Evolutionary conservation across 208 protist species (phyloP).

Genomic region (Leishmania mexicana): DNA sequence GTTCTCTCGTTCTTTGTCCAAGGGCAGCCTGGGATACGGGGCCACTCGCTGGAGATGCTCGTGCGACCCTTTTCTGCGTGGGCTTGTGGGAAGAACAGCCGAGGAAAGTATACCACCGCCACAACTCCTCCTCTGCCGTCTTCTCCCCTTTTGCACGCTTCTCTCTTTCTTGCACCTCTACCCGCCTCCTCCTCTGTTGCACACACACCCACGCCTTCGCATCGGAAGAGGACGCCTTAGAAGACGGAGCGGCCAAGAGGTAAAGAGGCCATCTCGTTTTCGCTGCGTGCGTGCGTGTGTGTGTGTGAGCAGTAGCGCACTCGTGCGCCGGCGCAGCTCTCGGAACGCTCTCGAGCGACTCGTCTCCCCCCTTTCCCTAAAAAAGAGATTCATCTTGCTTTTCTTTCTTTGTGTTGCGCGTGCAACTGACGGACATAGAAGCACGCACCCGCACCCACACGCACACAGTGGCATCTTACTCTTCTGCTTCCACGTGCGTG

Average conservation of each 20-base stretch:
- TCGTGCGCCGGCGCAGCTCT: neutral
- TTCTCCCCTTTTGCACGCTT: neutral
- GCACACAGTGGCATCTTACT: neutral
- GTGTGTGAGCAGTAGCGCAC: neutral
- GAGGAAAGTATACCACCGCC: neutral
- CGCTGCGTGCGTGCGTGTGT: neutral
- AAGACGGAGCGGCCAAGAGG: neutral
- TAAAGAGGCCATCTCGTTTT: neutral
- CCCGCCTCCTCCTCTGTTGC: neutral
- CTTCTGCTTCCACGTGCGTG: neutral
- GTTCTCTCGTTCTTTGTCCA: neutral
- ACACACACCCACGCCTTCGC: neutral
- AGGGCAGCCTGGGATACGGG: neutral
- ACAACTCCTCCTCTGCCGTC: neutral
- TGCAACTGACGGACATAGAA: neutral
- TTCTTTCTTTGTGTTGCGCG: constrained; percentile 2
- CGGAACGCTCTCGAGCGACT: neutral
- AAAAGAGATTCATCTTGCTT: neutral
- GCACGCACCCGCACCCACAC: neutral
- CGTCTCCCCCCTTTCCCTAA: neutral
- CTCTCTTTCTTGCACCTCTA: neutral
- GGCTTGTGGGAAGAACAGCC: neutral
- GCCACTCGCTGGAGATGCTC: neutral
- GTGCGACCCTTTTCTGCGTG: neutral
- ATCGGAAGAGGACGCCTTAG: neutral